Evolutionary conservation across 768 basidiomycete species (phyloP).

Genomic region (Lanmaoa pseudosensibilis): DNA sequence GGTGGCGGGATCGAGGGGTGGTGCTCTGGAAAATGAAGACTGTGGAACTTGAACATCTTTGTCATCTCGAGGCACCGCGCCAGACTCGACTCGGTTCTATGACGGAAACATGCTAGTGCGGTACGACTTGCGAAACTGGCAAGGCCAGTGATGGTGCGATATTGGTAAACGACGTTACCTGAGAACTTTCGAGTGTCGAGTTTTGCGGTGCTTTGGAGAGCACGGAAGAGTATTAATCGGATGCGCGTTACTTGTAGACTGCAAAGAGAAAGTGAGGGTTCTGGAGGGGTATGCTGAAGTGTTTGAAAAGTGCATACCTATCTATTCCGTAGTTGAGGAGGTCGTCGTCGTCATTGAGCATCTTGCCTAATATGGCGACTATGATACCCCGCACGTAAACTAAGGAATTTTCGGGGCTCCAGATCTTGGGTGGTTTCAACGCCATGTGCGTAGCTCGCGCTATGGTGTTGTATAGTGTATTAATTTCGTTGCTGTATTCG

Average conservation of each 20-base stretch:
- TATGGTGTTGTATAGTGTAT: slow-evolving; percentile 9
- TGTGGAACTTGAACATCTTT: slow-evolving; percentile 1
- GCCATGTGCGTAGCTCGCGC: neutral
- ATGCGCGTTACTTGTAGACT: slow-evolving; percentile 45
- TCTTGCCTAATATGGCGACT: slow-evolving; percentile 9
- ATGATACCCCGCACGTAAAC: slow-evolving; percentile 16
- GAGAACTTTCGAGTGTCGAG: slow-evolving; percentile 23
- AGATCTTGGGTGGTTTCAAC: slow-evolving; percentile 17
- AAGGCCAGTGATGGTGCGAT: slow-evolving; percentile 35
- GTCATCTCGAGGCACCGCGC: slow-evolving; percentile 19
- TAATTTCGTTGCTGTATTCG: slow-evolving; percentile 14
- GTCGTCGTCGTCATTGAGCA: slow-evolving; percentile 10
- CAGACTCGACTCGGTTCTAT: slow-evolving; percentile 13
- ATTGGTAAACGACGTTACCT: slow-evolving; percentile 36
- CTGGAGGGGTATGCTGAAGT: neutral
- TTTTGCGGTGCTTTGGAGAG: slow-evolving; percentile 28
- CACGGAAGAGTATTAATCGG: slow-evolving; percentile 38
- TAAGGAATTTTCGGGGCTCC: slow-evolving; percentile 16
- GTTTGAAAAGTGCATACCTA: slow-evolving; percentile 1
- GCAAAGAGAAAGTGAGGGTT: neutral
- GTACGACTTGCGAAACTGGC: slow-evolving; percentile 18
- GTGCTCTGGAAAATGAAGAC: slow-evolving; percentile 9
- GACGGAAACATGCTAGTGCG: slow-evolving; percentile 11
- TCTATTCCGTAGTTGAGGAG: slow-evolving; percentile 13
- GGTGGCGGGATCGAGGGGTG: neutral